Percentiles rank a stretch among this genome's conserved stretches.
Conservation (phyloP, 2,329 filamentous ascomycete genomes). For the Phaeophleospora eucalypticola region DNA sequence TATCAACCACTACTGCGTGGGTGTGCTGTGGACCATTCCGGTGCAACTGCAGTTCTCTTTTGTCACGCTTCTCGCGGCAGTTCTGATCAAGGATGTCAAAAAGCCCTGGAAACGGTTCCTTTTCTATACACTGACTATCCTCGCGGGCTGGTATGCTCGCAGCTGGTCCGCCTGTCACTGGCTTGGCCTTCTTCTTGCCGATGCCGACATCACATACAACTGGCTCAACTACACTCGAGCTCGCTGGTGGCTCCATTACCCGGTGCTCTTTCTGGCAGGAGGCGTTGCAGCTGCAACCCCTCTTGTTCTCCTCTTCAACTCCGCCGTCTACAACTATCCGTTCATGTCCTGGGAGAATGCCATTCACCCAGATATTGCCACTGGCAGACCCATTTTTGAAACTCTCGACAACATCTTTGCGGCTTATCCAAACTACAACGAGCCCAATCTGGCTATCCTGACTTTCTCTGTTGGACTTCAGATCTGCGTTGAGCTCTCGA, state of each 20-base stretch:
- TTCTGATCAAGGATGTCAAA: constrained; percentile 45
- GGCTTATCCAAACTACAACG: constrained; percentile 46
- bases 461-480: constrained; percentile 38
- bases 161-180: constrained; percentile 47
- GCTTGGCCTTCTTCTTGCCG: constrained; percentile 43
- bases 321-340: constrained; percentile 35
- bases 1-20: constrained; percentile 47
- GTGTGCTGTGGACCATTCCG: constrained; percentile 49
- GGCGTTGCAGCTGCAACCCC: constrained; percentile 35
- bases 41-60: constrained; percentile 48
- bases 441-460: constrained; percentile 43
- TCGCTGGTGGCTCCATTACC: constrained; percentile 36
- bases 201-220: constrained; percentile 46
- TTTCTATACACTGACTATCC: constrained; percentile 42
- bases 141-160: constrained; percentile 45
- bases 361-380: constrained; percentile 41
- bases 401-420: constrained; percentile 39
- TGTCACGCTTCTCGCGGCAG: constrained; percentile 40
- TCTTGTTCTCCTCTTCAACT: constrained; percentile 36
- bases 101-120: constrained; percentile 45
- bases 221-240: constrained; percentile 39
- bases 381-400: constrained; percentile 43
- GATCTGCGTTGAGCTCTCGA: constrained; percentile 34
- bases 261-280: constrained; percentile 34
- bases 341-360: constrained; percentile 40